Conservation (phyloP, 176 grass and related monocot genomes). For the Rhynchospora breviuscula region DNA sequence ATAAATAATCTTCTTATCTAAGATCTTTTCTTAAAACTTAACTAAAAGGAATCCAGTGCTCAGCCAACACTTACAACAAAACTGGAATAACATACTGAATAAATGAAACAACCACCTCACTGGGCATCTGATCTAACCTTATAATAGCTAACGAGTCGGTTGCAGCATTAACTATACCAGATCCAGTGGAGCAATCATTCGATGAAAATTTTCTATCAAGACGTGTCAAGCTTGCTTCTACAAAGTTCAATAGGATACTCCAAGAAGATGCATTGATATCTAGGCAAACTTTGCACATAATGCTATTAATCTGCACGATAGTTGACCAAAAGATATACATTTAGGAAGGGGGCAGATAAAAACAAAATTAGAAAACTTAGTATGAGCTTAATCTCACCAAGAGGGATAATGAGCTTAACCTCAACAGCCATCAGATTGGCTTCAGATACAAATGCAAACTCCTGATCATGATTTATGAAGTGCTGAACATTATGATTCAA, state of each 20-base stretch:
- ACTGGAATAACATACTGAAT: neutral
- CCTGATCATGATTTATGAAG: neutral
- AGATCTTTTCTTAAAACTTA: neutral
- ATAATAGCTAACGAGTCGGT: constrained; percentile 62
- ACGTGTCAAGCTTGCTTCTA: constrained; percentile 47
- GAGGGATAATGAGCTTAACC: neutral
- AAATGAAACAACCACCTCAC: constrained; percentile 12
- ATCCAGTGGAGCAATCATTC: constrained; percentile 29
- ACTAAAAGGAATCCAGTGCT: neutral
- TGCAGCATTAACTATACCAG: constrained; percentile 29
- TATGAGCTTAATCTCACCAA: neutral
- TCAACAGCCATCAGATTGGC: neutral
- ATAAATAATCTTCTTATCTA: neutral
- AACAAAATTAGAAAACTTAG: constrained; percentile 3
- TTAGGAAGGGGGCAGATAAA: neutral
- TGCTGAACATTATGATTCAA: neutral
- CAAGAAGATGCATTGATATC: constrained; percentile 55
- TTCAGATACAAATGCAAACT: neutral
- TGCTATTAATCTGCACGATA: constrained; percentile 60
- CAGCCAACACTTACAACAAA: neutral
- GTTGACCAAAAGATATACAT: constrained; percentile 15
- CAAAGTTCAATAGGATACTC: constrained; percentile 56
- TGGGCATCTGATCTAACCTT: constrained; percentile 52
- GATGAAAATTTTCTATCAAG: constrained; percentile 28
- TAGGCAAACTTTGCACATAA: constrained; percentile 52